Percentiles rank a stretch among this genome's conserved stretches.
phyloP scores from a whole-genome alignment of 2,329 filamentous ascomycete species.

The Zasmidium cellare region DNA sequence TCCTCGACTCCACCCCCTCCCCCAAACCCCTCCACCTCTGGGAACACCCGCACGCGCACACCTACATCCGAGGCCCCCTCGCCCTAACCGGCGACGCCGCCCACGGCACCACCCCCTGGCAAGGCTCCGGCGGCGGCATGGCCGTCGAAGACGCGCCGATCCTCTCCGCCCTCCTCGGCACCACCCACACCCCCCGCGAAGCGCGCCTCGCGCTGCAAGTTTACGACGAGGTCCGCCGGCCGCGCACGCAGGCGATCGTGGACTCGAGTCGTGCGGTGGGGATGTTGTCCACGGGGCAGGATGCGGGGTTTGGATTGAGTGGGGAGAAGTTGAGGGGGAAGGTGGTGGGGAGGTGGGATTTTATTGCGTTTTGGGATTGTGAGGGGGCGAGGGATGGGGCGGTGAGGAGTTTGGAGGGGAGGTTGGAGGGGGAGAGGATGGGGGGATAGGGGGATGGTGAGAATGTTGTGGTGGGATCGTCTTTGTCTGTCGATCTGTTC shows the following conservation, averaged over 20 bases:
- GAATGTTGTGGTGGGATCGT: no score
- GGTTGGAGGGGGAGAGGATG: neutral
- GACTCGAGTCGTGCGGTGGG: conserved; percentile 15
- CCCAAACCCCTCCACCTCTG: neutral
- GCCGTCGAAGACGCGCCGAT: conserved; percentile 6
- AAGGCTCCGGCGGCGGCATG: conserved; percentile 4
- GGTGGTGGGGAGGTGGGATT: conserved; percentile 12
- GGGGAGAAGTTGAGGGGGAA: conserved; percentile 8
- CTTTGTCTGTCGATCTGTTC: no score
- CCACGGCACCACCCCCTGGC: neutral
- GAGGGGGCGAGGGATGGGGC: conserved; percentile 13
- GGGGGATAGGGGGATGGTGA: no score
- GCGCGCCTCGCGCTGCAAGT: conserved; percentile 9
- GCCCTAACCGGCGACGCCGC: conserved; percentile 9
- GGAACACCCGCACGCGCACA: conserved; percentile 1
- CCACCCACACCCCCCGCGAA: conserved; percentile 1
- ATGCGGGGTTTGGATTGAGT: conserved; percentile 6
- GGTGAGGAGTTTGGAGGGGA: conserved; percentile 6
- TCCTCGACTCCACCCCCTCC: no score
- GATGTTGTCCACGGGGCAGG: conserved; percentile 12
- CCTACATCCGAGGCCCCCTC: neutral
- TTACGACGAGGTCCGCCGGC: conserved; percentile 11
- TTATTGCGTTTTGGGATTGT: conserved; percentile 13
- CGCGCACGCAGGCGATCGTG: conserved; percentile 15
- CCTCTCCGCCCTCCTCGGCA: conserved; percentile 1